Base-by-base conservation (phyloP, 768 basidiomycete species). In the Psilocybe subaeruginosa region DNA sequence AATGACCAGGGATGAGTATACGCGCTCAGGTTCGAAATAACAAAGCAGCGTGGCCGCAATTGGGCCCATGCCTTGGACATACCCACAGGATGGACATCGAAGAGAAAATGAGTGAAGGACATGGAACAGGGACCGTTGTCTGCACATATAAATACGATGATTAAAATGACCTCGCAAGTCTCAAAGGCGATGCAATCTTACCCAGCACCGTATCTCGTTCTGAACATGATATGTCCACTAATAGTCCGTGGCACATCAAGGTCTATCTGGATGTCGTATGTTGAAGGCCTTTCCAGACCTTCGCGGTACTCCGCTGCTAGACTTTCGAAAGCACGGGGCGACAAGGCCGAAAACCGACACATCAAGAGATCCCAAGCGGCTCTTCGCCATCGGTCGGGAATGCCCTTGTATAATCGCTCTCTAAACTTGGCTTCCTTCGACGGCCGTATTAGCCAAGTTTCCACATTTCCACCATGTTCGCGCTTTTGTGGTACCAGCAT, bases 61-160 rank as follows among this genome's bases (percentile, higher is more conserved):
- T 5, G 97, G 93, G 2, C 97, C 96, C 97, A 99, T 99, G 62
- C 97, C 97, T 77, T 99, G 97, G 43, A 96, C 95, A 72, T 99
- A 99, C 14, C 97, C 97, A 63, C 97, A 99, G 9, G 83, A 79
- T 16, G 79, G 73, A 75, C 97, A 98, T n/a, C 81, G 80, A 17
- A 96, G 80, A 1, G 95, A 96, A 72, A 97, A 95, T 54, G 86
- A 86, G 73, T 99, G 97, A 29, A 99, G 82, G 59, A 97, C 94
- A 71, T 94, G 95, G 75, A 99, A 99, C 9, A 99, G 80, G 3
- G 93, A 92, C 9, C 97, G 89, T 85, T 99, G 97, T 7, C 95
- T 95, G 68, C 12, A 43, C 19, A 17, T 41, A 53, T 51, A 5
- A 4, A 37, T 56, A 29, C 41, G 54, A 39, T 29, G 27, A n/a